A percentile compares a stretch with the other conserved stretches of the same genome.
Evolutionary conservation across 2,329 filamentous ascomycete species (phyloP).

Genomic region (Aschersonia sp.): DNA sequence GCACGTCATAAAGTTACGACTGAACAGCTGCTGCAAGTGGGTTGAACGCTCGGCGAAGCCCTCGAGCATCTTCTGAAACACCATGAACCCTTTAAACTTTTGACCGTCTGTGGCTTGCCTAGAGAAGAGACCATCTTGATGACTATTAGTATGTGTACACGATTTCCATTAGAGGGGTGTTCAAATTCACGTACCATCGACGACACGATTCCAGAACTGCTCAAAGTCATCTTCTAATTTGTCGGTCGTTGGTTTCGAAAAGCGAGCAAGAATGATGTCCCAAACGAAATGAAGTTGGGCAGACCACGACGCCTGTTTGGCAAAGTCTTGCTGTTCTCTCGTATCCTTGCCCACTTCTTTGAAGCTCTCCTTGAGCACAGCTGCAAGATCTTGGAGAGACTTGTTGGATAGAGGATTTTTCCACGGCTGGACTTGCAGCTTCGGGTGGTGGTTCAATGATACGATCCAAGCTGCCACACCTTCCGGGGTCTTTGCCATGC

Average conservation of each 20-base stretch:
- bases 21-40: conserved; percentile 53
- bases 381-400: conserved; percentile 54
- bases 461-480: conserved; percentile 81
- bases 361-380: conserved; percentile 65
- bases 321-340: conserved; percentile 24
- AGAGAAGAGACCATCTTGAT: conserved; percentile 66
- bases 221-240: conserved; percentile 39
- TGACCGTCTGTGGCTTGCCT: conserved; percentile 71
- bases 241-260: conserved; percentile 20
- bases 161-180: not conserved
- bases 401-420: conserved; percentile 58
- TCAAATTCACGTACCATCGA: conserved; percentile 54
- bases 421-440: conserved; percentile 58
- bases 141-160: conserved; percentile 8
- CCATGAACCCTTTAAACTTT: conserved; percentile 82
- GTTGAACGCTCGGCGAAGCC: conserved; percentile 28
- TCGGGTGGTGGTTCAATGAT: conserved; percentile 47
- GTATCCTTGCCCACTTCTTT: conserved; percentile 35
- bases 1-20: conserved; percentile 67
- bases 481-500: conserved; percentile 68
- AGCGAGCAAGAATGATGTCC: conserved; percentile 57
- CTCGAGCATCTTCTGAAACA: conserved; percentile 64
- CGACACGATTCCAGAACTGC: conserved; percentile 73
- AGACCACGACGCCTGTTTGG: conserved; percentile 60
- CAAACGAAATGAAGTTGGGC: conserved; percentile 78